These are phyloP conservation scores for Gillenia trifoliata DNA, from an alignment of 306 rosid genomes.

Conservation along the genomic window DNA sequence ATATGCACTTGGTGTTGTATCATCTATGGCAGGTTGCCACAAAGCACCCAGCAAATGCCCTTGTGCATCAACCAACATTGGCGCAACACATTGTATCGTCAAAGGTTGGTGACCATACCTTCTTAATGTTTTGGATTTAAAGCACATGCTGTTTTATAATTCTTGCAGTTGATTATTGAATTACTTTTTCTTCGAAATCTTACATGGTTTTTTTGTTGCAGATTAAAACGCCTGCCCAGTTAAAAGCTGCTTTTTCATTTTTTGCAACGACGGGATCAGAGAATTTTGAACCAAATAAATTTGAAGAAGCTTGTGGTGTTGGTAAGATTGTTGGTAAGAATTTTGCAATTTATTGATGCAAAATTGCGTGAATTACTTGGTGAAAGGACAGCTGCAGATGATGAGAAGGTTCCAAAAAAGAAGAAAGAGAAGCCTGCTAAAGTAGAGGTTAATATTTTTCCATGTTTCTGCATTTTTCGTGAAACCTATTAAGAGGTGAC, in stretches of 20 bases:
- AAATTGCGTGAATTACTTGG: slow-evolving; percentile 78
- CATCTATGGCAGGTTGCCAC: slow-evolving; percentile 72
- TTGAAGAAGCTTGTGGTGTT: slow-evolving; percentile 92
- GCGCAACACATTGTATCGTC: slow-evolving; percentile 57
- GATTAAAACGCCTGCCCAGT: slow-evolving; percentile 82
- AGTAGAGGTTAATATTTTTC: slow-evolving; percentile 55
- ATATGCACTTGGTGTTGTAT: slow-evolving; percentile 4
- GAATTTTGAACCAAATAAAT: slow-evolving; percentile 44
- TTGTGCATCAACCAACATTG: slow-evolving; percentile 66
- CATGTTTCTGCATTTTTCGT: not conserved
- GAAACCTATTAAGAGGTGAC: slow-evolving; percentile 11
- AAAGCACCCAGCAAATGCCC: slow-evolving; percentile 78
- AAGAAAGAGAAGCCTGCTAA: slow-evolving; percentile 92
- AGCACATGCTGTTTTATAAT: not conserved
- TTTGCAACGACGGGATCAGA: slow-evolving; percentile 45
- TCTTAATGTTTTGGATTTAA: not conserved
- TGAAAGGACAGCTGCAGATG: slow-evolving; percentile 84
- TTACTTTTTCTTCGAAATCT: not conserved
- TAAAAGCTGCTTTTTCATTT: slow-evolving; percentile 76
- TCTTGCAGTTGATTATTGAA: not conserved
- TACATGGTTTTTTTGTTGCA: slow-evolving; percentile 28
- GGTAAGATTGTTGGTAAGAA: slow-evolving; percentile 39
- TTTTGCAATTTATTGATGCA: slow-evolving; percentile 55
- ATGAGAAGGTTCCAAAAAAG: slow-evolving; percentile 74
- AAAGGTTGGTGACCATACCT: slow-evolving; percentile 40